Conservation (phyloP, 805 yeast species). For the Ogataea neopini region DNA sequence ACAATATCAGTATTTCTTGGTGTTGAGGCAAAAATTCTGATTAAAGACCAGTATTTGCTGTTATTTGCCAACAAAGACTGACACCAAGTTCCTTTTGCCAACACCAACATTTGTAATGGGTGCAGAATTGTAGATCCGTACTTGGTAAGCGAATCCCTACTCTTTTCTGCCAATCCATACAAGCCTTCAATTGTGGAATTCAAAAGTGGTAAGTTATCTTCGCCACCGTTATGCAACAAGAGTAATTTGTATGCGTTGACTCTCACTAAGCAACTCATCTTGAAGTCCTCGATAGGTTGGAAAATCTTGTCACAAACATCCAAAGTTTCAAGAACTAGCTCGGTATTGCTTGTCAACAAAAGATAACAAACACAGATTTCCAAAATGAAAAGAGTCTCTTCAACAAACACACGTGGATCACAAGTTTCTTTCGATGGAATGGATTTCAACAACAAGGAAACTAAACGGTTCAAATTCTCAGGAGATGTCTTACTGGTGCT, state of each 20-base stretch:
- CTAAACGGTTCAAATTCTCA: conserved; percentile 38
- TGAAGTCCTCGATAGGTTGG: conserved; percentile 28
- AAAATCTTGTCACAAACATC: conserved; percentile 26
- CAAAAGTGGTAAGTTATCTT: conserved; percentile 22
- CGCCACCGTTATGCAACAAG: conserved; percentile 40
- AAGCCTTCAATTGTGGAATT: conserved; percentile 29
- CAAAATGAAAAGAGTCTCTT: conserved; percentile 33
- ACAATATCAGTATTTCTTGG: conserved; percentile 44
- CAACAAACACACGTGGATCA: conserved; percentile 28
- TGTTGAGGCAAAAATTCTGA: conserved; percentile 46
- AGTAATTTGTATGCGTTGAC: conserved; percentile 54
- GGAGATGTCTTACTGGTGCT: conserved; percentile 42
- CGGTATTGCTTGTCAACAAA: conserved; percentile 30
- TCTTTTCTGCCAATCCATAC: conserved; percentile 22
- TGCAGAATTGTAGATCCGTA: conserved; percentile 46
- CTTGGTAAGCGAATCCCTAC: conserved; percentile 44
- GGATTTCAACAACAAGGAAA: conserved; percentile 35
- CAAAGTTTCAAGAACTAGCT: conserved; percentile 25
- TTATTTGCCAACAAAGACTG: conserved; percentile 37
- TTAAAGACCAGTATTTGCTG: conserved; percentile 49
- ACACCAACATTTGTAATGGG: conserved; percentile 51
- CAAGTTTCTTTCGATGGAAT: conserved; percentile 37
- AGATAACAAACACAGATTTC: conserved; percentile 36
- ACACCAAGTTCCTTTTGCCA: conserved; percentile 46
- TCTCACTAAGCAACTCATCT: conserved; percentile 39